phyloP scores from a whole-genome alignment of 495 filamentous ascomycete species.

The Aspergillus wentii region DNA sequence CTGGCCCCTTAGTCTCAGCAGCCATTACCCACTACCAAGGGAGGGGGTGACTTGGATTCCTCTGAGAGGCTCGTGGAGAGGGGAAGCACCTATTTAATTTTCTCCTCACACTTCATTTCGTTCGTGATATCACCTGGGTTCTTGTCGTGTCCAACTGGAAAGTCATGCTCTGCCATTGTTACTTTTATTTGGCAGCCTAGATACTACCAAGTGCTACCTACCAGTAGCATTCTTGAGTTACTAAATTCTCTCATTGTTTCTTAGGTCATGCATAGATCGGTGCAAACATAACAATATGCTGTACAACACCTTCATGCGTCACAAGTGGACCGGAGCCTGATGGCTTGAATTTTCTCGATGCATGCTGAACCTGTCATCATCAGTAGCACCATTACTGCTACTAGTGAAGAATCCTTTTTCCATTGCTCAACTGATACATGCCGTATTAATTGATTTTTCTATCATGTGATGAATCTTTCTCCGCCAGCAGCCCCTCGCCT shows the following conservation, averaged over 20 bases:
- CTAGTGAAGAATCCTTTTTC: not conserved
- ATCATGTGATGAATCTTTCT: not conserved
- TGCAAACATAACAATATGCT: conserved; percentile 2
- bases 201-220: not conserved
- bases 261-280: not conserved
- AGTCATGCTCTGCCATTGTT: not conserved
- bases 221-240: no score
- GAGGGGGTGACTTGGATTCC: not conserved
- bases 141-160: not conserved
- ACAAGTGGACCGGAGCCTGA: not conserved
- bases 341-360: not conserved
- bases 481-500: no score
- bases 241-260: not conserved
- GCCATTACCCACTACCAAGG: no score
- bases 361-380: not conserved
- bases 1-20: no score
- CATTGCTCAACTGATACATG: not conserved
- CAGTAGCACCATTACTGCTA: not conserved
- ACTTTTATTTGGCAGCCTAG: not conserved
- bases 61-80: not conserved
- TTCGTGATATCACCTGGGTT: not conserved
- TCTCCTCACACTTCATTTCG: not conserved
- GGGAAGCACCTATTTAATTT: not conserved
- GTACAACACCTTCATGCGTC: conserved; percentile 7
- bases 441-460: not conserved